phyloP scores from a whole-genome alignment of 2,329 filamentous ascomycete genomes.

The Ceratocystis cubensis region DNA sequence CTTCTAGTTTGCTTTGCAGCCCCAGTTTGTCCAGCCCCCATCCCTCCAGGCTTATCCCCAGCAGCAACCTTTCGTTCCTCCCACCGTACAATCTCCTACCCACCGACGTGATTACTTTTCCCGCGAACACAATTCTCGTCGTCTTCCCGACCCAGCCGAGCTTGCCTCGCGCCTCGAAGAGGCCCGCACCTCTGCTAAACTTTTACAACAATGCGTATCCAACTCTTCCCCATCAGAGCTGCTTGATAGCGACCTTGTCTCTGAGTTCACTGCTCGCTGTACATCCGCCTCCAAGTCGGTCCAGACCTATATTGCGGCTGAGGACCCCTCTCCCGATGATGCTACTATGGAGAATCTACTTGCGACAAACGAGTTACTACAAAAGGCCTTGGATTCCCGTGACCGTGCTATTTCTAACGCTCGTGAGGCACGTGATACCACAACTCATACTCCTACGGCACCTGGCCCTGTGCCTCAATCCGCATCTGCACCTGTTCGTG shows the following conservation, averaged over 20 bases:
- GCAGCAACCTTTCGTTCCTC: constrained; percentile 24
- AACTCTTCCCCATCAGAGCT: constrained; percentile 69
- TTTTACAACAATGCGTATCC: constrained; percentile 83
- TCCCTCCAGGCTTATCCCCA: constrained; percentile 7
- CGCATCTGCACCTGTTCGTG: constrained; percentile 23
- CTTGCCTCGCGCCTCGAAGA: constrained; percentile 77
- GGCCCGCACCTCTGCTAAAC: constrained; percentile 76
- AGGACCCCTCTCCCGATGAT: constrained; percentile 73
- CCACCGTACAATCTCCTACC: constrained; percentile 23
- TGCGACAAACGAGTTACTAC: constrained; percentile 85
- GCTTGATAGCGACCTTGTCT: constrained; percentile 72
- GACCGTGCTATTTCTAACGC: constrained; percentile 63
- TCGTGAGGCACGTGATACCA: constrained; percentile 41
- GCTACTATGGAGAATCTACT: constrained; percentile 89
- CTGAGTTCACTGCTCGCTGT: constrained; percentile 83
- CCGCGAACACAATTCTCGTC: constrained; percentile 36
- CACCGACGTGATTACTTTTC: constrained; percentile 46
- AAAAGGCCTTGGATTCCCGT: constrained; percentile 69
- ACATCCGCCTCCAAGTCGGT: constrained; percentile 67
- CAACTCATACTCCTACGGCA: constrained; percentile 21
- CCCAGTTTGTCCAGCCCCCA: background rate
- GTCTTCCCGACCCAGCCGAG: constrained; percentile 58
- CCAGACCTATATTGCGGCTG: constrained; percentile 71
- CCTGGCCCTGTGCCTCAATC: constrained; percentile 26
- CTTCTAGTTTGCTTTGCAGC: constrained; percentile 9